Evolutionary conservation across 257 asterid genomes (phyloP), one percentile per base, ranked within the genome.

Genomic region (Linderniella brevidens): DNA sequence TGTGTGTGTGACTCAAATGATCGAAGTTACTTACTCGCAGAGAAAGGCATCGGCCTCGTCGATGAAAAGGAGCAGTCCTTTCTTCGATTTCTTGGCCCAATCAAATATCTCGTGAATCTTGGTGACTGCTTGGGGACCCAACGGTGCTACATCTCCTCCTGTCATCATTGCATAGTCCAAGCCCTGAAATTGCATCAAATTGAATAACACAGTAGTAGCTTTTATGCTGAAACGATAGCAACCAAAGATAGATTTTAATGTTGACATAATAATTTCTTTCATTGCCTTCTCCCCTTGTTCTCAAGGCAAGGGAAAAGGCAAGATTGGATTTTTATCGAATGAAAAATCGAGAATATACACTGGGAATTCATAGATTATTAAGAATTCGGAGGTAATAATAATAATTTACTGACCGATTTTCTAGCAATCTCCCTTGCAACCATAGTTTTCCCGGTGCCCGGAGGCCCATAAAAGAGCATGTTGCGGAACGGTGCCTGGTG

Each of bases 141-240:
- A 68, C 11, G 98, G 94, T 18, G 94, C 96, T 60, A 90, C 98
- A 73, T 90, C 96, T 53, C 96, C 98, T 46, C 98, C 98, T 13
- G 98, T 85, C 98, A 90, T 85, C 98, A 85, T 74, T 54, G 98
- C 98, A 79, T 90, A 90, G 64, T 90, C 94, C 68, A 90, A 64
- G 48, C 98, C 98, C 98, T 90, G 81, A 53, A 25, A 25, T 25
- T 2, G 3, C 32, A 25, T 25, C 32, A 25, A n/a, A n/a, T n/a
- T n/a, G n/a, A n/a, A n/a, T n/a, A n/a, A n/a, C n/a, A n/a, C n/a
- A n/a, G n/a, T n/a, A n/a, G n/a, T n/a, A n/a, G n/a, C n/a, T n/a
- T n/a, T n/a, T n/a, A n/a, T n/a, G n/a, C n/a, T n/a, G n/a, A n/a
- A n/a, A n/a, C n/a, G n/a, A n/a, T n/a, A n/a, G n/a, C n/a, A n/a